Conservation (phyloP, 305 asterid species). For the Fraxinus sp. region DNA sequence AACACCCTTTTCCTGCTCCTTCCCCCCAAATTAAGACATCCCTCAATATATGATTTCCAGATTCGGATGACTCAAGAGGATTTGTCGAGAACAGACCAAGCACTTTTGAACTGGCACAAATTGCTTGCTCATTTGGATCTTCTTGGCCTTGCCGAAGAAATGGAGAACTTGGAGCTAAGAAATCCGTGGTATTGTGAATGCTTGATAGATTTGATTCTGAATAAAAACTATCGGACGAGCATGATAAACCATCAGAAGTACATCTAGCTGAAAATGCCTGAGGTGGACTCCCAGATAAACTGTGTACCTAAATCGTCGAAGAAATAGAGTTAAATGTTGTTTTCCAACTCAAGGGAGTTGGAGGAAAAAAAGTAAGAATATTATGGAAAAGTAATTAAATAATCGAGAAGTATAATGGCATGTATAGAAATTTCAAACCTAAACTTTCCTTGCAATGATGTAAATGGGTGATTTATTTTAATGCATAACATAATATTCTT, state of each 20-base stretch:
- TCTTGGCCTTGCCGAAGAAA: slow-evolving; percentile 24
- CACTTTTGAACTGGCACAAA: slow-evolving; percentile 21
- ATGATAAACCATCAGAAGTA: slow-evolving; percentile 41
- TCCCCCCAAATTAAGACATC: slow-evolving; percentile 56
- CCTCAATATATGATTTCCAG: slow-evolving; percentile 30
- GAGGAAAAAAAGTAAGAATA: neutral
- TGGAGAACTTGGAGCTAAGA: slow-evolving; percentile 30
- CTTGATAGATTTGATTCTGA: slow-evolving; percentile 35
- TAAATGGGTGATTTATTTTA: neutral
- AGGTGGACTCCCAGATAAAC: slow-evolving; percentile 41
- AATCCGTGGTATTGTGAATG: slow-evolving; percentile 27
- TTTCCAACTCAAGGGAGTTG: neutral
- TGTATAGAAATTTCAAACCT: neutral
- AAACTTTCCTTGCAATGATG: neutral
- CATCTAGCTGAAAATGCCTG: slow-evolving; percentile 41
- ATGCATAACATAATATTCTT: neutral
- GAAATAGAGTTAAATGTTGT: neutral
- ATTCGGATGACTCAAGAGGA: slow-evolving; percentile 16
- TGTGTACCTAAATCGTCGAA: slow-evolving; percentile 33
- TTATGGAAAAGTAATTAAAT: neutral
- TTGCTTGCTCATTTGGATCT: slow-evolving; percentile 22
- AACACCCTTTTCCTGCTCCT: slow-evolving; percentile 44
- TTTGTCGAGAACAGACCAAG: slow-evolving; percentile 21
- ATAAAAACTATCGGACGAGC: slow-evolving; percentile 45
- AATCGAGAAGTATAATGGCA: neutral